Evolutionary conservation across 1,139 yeast species (phyloP).

Genomic region (Wickerhamiella infanticola): DNA sequence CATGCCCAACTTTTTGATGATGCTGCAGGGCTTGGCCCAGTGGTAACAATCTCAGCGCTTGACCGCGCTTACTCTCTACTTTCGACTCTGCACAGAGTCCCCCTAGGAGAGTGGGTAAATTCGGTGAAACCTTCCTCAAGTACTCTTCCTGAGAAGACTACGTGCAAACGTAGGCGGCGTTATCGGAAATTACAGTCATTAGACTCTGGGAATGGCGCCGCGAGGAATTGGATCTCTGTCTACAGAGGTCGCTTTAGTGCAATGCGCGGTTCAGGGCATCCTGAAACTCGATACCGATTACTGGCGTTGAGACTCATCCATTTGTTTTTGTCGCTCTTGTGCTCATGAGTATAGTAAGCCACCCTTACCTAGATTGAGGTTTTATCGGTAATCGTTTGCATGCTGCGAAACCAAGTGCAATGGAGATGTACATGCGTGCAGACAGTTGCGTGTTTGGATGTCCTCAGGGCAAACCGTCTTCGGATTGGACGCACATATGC

Average conservation of each 20-base stretch:
- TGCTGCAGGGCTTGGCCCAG: constrained; percentile 10
- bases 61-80: constrained; percentile 17
- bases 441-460: too few species aligned
- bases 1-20: neutral
- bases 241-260: constrained; percentile 14
- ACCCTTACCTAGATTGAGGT: too few species aligned
- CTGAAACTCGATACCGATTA: constrained; percentile 19
- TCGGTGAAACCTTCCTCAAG: constrained; percentile 16
- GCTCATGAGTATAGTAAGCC: neutral
- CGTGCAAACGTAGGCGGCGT: constrained; percentile 18
- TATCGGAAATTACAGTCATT: constrained; percentile 16
- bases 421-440: too few species aligned
- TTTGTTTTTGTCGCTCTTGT: neutral
- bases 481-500: too few species aligned
- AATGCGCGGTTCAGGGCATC: constrained; percentile 15
- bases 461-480: too few species aligned
- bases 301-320: constrained; percentile 10
- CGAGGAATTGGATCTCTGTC: constrained; percentile 13
- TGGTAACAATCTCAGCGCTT: constrained; percentile 12
- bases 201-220: constrained; percentile 18
- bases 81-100: neutral
- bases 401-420: too few species aligned
- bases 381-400: too few species aligned
- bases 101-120: constrained; percentile 18
- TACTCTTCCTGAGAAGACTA: constrained; percentile 16